Base-by-base conservation (phyloP, 1,284 basidiomycete genomes). In the Ustilago vetiveriae region DNA sequence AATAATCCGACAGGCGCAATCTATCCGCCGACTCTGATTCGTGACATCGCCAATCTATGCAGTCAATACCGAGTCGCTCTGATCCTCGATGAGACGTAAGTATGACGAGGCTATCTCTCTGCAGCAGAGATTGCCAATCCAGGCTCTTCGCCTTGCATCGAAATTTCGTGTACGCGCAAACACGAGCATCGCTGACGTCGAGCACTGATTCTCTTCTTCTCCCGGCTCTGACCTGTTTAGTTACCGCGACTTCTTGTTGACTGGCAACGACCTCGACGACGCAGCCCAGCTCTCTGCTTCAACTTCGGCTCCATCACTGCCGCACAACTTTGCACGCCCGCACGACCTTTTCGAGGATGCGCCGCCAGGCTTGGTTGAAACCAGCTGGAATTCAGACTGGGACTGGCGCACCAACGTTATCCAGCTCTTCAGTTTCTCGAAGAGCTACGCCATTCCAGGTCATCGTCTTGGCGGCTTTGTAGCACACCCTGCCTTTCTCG, bases 381-480 rank as follows among this genome's bases (percentile, higher is more conserved):
- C 21, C 14, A 38, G 36, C 26, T 57, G 48, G 33, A 50, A 66
- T 24, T 7, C 52, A 0, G 39, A 45, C 39, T 75, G 80, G 58
- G 75, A 82, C 49, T 83, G 83, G 76, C 81, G 83, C 37, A 92
- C 90, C 90, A 85, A 70, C 6, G 14, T 76, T 24, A 75, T 76
- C 14, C 71, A 70, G 32, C 45, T 72, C 17, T 71, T 73, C 44
- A 71, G 65, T 48, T 72, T 75, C 40, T 88, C 87, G 58, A 92
- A 93, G 83, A 88, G 89, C 17, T 93, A 92, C 82, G 88, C 88
- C 52, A 87, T 95, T 38, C 92, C 92, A 0, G 92, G 92, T 0
- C 90, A 92, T 81, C 87, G 92, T 14, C 86, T 94, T 1, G 92
- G 92, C 2, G 86, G 87, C 5, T 86, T 94, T 59, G 86, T 89